Base-by-base conservation (phyloP, 2,329 filamentous ascomycete species). In the Botryotinia calthae region DNA sequence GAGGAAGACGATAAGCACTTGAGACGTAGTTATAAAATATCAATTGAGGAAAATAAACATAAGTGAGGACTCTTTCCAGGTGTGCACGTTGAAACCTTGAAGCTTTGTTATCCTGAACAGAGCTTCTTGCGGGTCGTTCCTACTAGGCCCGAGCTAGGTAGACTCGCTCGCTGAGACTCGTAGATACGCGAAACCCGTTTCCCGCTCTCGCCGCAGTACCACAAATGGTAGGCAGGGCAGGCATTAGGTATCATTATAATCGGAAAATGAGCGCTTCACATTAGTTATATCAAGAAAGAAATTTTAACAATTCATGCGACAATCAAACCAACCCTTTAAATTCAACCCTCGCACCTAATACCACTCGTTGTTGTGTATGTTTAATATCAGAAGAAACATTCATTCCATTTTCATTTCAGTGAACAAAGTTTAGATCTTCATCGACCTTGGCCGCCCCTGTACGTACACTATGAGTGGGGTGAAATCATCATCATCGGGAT, bases 381-480 rank as follows among this genome's bases (percentile, higher is more conserved):
- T 40, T 40, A 54, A 44, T 34, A 22, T 22, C 51, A 31, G 51
- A 66, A 18, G 37, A 58, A 46, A 66, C n/a, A 37, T 28, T 54
- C 51, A 54, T 72, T 34, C 25, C 25, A 18, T n/a, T 58, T 68
- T 59, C 25, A 25, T 28, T 62, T 51, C 56, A 22, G 5, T 20
- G 22, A 51, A 44, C 48, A 46, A 42, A 44, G 14, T 58, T 40
- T 25, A 18, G n/a, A 54, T 71, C 46, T 68, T 59, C 58, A 44
- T 44, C 46, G 22, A 65, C 59, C 70, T 72, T 63, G 70, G 63
- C 73, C 62, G 42, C 67, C 51, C 51, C 51, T 56, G 51, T 56
- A 28, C 56, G 70, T 72, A 73, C 73, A 71, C 69, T 44, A 73
- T 69, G 69, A 75, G 71, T 75, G 76, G 75, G 70, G 75, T 78